These are phyloP conservation scores for Fusarium clavum DNA, from an alignment of 2,329 filamentous ascomycete genomes.

Conservation along the genomic window DNA sequence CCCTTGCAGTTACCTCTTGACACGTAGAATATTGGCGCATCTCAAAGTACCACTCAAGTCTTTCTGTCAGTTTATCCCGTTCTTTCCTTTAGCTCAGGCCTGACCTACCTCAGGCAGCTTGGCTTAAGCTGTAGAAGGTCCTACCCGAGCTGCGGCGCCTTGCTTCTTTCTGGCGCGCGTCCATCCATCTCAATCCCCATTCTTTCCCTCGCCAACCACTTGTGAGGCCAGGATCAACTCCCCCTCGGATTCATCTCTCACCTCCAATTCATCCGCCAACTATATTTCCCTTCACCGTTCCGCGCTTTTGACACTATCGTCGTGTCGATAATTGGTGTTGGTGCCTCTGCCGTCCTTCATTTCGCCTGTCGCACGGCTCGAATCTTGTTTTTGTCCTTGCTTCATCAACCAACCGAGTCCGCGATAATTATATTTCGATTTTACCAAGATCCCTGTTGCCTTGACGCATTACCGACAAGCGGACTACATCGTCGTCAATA, in stretches of 20 bases:
- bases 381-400: constrained; percentile 26
- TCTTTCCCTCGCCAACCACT: constrained; percentile 43
- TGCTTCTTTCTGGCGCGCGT: constrained; percentile 42
- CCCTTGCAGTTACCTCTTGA: constrained; percentile 16
- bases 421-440: constrained; percentile 43
- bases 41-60: constrained; percentile 20
- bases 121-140: constrained; percentile 31
- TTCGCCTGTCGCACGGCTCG: constrained; percentile 15
- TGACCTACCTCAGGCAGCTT: constrained; percentile 32
- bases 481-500: constrained; percentile 33
- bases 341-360: constrained; percentile 18
- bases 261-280: constrained; percentile 25
- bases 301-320: constrained; percentile 27
- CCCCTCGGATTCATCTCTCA: constrained; percentile 38
- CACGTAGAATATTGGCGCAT: not conserved
- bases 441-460: constrained; percentile 26
- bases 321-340: constrained; percentile 33
- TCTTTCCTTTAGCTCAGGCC: constrained; percentile 27
- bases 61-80: constrained; percentile 7
- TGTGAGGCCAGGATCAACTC: constrained; percentile 36
- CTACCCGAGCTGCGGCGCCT: constrained; percentile 26
- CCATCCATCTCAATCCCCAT: constrained; percentile 31
- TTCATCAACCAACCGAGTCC: constrained; percentile 29
- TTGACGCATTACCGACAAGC: constrained; percentile 45
- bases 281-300: constrained; percentile 36